phyloP scores from a whole-genome alignment of 2,329 filamentous ascomycete genomes.

The Dactylella cylindrospora region DNA sequence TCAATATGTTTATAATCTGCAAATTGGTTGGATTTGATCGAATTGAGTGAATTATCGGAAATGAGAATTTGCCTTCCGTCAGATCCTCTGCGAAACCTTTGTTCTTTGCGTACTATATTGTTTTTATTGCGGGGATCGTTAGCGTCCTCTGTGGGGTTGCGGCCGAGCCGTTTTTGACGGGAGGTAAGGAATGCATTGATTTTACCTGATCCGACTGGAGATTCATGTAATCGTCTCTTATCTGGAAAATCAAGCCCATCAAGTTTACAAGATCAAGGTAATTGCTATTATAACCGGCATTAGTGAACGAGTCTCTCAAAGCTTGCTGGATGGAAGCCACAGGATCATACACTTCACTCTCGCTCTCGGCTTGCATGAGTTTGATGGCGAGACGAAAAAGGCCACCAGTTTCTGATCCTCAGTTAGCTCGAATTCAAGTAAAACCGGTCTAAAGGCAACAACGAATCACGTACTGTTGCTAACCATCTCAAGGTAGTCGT shows the following conservation, averaged over 20 bases:
- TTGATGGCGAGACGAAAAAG: constrained; percentile 82
- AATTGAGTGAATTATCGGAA: constrained; percentile 92
- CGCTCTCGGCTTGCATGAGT: constrained; percentile 77
- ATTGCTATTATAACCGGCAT: constrained; percentile 57
- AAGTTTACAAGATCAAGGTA: constrained; percentile 82
- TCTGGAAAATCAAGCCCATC: constrained; percentile 84
- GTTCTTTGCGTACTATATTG: constrained; percentile 70
- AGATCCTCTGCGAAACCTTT: constrained; percentile 95
- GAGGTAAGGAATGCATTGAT: constrained; percentile 43
- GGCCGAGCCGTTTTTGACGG: neutral
- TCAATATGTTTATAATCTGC: constrained; percentile 86
- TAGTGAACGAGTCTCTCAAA: no score
- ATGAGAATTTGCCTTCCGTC: constrained; percentile 95
- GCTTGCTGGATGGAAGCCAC: no score
- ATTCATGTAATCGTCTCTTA: constrained; percentile 92
- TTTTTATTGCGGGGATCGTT: neutral
- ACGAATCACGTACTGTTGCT: constrained; percentile 62
- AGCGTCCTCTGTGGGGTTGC: no score
- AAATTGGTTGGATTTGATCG: constrained; percentile 71
- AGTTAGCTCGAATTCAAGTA: neutral
- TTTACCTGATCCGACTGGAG: constrained; percentile 57
- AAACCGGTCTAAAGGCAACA: neutral
- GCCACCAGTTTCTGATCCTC: constrained; percentile 67
- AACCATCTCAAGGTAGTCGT: constrained; percentile 94
- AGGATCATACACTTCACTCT: constrained; percentile 29